These are phyloP conservation scores for Aspergillus pseudonomiae DNA, from an alignment of 2,329 filamentous ascomycete genomes.

Conservation along the genomic window DNA sequence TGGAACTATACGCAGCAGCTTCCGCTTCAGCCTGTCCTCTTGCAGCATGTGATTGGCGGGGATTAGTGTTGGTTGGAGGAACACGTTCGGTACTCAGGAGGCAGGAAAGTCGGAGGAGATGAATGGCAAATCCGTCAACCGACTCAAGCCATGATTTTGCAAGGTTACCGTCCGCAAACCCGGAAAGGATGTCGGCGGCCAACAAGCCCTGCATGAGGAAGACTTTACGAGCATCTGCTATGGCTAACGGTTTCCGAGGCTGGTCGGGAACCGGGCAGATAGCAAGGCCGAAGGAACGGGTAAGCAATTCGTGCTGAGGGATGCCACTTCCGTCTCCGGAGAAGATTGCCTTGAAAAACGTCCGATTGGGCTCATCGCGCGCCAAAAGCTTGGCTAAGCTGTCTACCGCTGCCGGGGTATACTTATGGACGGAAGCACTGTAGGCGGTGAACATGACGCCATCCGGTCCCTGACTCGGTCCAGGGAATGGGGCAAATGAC, in stretches of 20 bases:
- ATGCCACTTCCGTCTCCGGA: constrained; percentile 67
- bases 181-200: constrained; percentile 83
- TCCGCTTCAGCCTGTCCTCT: constrained; percentile 45
- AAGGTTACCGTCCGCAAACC: constrained; percentile 72
- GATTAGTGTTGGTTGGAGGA: constrained; percentile 31
- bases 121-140: constrained; percentile 80
- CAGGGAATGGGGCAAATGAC: constrained; percentile 81
- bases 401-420: constrained; percentile 87
- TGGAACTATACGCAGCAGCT: constrained; percentile 49
- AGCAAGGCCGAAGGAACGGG: constrained; percentile 81
- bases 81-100: constrained; percentile 69
- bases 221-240: constrained; percentile 82
- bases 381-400: constrained; percentile 88
- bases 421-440: constrained; percentile 78
- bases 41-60: constrained; percentile 38
- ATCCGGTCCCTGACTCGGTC: constrained; percentile 60
- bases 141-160: constrained; percentile 81
- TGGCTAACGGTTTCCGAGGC: constrained; percentile 62
- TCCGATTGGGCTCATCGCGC: constrained; percentile 88
- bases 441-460: constrained; percentile 77
- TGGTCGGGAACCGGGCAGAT: constrained; percentile 81
- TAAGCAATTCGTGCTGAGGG: constrained; percentile 77
- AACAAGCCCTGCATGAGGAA: constrained; percentile 90
- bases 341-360: constrained; percentile 81
- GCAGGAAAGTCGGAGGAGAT: constrained; percentile 74